Evolutionary conservation across 768 basidiomycete genomes (phyloP), one percentile per base, ranked within the genome.

Genomic region (Pluteus cervinus): DNA sequence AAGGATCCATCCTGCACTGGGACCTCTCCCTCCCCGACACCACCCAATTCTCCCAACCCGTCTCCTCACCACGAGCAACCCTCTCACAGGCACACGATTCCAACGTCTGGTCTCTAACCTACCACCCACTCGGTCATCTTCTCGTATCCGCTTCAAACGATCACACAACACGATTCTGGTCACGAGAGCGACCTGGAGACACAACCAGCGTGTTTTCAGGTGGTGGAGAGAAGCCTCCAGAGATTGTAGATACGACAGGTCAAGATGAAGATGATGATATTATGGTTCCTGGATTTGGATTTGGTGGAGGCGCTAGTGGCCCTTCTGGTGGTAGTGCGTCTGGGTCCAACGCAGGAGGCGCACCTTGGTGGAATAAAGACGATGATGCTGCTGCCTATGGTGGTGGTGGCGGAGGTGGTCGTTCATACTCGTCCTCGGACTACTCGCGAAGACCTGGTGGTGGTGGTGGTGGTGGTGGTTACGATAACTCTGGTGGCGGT

Each of bases 101-200:
- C 21, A 92, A 93, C 58, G 89, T 99, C 44, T 98, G 93, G 89
- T 80, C 89, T 0, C 76, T 99, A 45, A 79, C 90, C 3, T 99
- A 81, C 73, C 93, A 98, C 61, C 93, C 94, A 0, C 76, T 98
- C 11, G 94, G 96, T 0, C 93, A 98, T 61, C 73, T 98, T 49
- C 81, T 99, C 50, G 91, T 83, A 44, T 83, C 79, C 44, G 96
- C 85, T 7, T 87, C 86, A n/a, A 98, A 96, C 66, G 96, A 99
- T 68, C 90, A 93, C 64, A 97, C 96, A 4, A 96, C 94, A 5
- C 78, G 93, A n/a, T 99, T 98, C 73, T 98, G 96, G 94, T 82
- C 83, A 33, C 78, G 94, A 50, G 88, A 91, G 54, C 75, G 88
- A 3, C 88, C 88, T 0, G 86, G 88, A n/a, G 87, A 89, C 49